Percentiles rank a stretch among this genome's conserved stretches.
phyloP scores from a whole-genome alignment of 192 early-diverging fungal genomes.

The Umbelopsis sp. region DNA sequence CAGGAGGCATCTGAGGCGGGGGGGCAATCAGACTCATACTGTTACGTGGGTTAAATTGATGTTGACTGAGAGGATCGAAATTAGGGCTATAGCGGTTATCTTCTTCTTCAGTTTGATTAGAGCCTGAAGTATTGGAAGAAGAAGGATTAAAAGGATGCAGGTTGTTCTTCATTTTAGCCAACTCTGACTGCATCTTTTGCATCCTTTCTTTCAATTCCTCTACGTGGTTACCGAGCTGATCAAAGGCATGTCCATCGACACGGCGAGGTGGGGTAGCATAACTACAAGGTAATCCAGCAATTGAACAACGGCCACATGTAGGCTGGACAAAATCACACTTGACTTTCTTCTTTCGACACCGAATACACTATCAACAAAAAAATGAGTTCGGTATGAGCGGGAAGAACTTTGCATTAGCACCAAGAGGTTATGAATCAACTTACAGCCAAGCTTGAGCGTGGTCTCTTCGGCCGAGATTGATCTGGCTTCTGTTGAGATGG shows the following conservation, averaged over 20 bases:
- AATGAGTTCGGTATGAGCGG: not conserved
- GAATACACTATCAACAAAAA: conserved; percentile 38
- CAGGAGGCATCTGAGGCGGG: conserved; percentile 2
- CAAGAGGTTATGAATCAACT: not conserved
- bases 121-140: not conserved
- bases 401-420: not conserved
- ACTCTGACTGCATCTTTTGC: conserved; percentile 44
- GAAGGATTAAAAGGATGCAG: conserved; percentile 35
- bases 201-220: conserved; percentile 47
- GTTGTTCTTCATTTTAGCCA: conserved; percentile 43
- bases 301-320: conserved; percentile 40
- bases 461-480: conserved; percentile 34
- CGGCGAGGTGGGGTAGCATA: conserved; percentile 44
- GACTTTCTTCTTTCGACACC: conserved; percentile 47
- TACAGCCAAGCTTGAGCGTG: conserved; percentile 43
- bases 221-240: conserved; percentile 43
- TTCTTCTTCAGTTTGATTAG: conserved; percentile 6
- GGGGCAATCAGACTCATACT: conserved; percentile 7
- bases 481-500: conserved; percentile 25
- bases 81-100: conserved; percentile 16
- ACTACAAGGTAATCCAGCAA: conserved; percentile 42
- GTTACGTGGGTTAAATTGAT: conserved; percentile 7
- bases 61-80: conserved; percentile 17
- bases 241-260: conserved; percentile 46
- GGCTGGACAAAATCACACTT: conserved; percentile 50